Evolutionary conservation across 768 basidiomycete genomes (phyloP), one percentile per base, ranked within the genome.

Genomic region (Amanita pseudoporphyria): DNA sequence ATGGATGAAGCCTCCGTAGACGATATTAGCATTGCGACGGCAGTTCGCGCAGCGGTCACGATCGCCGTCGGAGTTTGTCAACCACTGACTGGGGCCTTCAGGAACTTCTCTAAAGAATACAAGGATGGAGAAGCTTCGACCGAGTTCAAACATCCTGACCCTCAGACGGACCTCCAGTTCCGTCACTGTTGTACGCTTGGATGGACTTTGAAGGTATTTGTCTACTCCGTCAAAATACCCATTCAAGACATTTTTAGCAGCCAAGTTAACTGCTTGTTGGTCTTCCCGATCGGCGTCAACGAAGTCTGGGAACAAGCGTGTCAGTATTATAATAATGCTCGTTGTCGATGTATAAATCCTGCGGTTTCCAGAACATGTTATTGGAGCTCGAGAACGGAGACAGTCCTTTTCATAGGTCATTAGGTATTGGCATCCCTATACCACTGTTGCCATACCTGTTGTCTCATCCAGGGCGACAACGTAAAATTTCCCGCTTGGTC

Each of bases 291-390:
- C 24, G 12, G 24, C 13, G 5, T 9, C 32, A 9, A 32, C 40
- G 58, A 77, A 75, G 30, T 78, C 76, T 7, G 76, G 75, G 57
- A 77, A 77, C 64, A 10, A 77, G 58, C 7, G 53, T 56, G 5
- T 65, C 52, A 6, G 64, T 66, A 31, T 63, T 59, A 2, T 46
- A 46, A 22, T 33, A 46, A 1, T 36, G 45, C 21, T 46, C 36
- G 19, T 33, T 22, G 21, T 3, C 21, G 30, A 10, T 12, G 31
- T 19, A 47, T 14, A 47, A 16, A 1, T 47, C 26, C 0, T 63
- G 28, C 1, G 73, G 71, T 3, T 52, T 55, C 73, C 73, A 77
- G 61, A 66, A 75, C 5, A 52, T 58, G 3, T 52, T 53, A 36
- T 66, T 58, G 6, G 60, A 56, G 43, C 66, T 63, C 68, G 71